These are phyloP conservation scores for Leccinum colubrinum DNA, from an alignment of 1,284 basidiomycete species.

Conservation along the genomic window DNA sequence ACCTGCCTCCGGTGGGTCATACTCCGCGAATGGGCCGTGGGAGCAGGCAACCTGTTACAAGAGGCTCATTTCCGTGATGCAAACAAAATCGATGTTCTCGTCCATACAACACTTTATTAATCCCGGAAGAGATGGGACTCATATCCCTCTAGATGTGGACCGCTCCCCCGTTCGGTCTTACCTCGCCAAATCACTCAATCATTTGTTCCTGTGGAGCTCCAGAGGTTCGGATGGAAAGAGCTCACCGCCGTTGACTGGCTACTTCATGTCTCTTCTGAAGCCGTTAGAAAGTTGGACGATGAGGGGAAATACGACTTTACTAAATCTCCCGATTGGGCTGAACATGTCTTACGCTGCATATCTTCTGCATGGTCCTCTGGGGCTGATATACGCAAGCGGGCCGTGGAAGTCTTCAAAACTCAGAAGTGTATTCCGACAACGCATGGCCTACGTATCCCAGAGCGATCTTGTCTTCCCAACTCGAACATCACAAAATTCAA, in stretches of 20 bases:
- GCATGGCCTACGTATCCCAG: slow-evolving; percentile 67
- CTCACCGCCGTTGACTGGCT: accelerated
- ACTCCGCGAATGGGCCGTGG: slow-evolving; percentile 39
- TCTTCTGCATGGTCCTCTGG: slow-evolving; percentile 65
- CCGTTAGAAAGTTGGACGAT: too few relatives aligned
- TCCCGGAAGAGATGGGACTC: background rate
- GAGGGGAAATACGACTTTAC: slow-evolving; percentile 60
- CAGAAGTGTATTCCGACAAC: slow-evolving; percentile 75
- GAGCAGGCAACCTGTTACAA: slow-evolving; percentile 50
- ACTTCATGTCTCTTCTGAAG: accelerated
- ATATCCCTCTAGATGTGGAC: slow-evolving; percentile 55
- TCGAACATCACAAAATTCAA: background rate
- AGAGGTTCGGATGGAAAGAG: background rate
- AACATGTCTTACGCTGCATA: slow-evolving; percentile 70
- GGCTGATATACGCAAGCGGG: slow-evolving; percentile 27
- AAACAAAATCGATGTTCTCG: slow-evolving; percentile 45
- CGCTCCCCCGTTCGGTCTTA: slow-evolving; percentile 75
- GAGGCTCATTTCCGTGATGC: slow-evolving; percentile 47
- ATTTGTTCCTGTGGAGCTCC: slow-evolving; percentile 52
- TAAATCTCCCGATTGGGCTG: slow-evolving; percentile 71
- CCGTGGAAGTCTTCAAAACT: slow-evolving; percentile 36
- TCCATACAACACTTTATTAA: slow-evolving; percentile 73
- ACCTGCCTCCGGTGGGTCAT: slow-evolving; percentile 80
- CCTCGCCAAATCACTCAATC: slow-evolving; percentile 44
- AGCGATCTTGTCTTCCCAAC: slow-evolving; percentile 76